Conservation (phyloP, 1,139 yeast species). For the Debaryomyces robertsiae region DNA sequence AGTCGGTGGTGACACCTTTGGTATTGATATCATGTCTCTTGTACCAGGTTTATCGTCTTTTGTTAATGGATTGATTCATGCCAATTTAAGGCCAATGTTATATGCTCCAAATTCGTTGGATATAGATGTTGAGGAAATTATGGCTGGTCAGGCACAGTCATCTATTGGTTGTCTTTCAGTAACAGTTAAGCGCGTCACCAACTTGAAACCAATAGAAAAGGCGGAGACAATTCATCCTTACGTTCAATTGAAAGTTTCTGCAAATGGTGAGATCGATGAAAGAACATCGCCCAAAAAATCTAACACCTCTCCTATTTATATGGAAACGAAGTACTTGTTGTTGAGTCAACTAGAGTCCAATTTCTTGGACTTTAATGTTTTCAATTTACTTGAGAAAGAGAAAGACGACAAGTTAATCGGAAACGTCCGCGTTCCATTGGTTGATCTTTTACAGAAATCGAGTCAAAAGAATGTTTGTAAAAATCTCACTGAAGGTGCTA, state of each 20-base stretch:
- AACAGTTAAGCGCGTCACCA: constrained; percentile 55
- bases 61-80: constrained; percentile 68
- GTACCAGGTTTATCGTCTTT: constrained; percentile 79
- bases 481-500: constrained; percentile 52
- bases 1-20: constrained; percentile 85
- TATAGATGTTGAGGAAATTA: constrained; percentile 68
- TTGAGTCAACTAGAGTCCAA: constrained; percentile 61
- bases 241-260: constrained; percentile 50
- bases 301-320: constrained; percentile 60
- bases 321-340: constrained; percentile 64
- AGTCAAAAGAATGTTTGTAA: constrained; percentile 33
- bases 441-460: constrained; percentile 59
- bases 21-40: constrained; percentile 79
- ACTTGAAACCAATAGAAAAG: constrained; percentile 44
- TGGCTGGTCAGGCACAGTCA: constrained; percentile 64
- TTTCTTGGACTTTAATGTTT: constrained; percentile 53
- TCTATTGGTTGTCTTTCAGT: constrained; percentile 70
- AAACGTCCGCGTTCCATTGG: constrained; percentile 55
- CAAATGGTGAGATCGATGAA: constrained; percentile 45
- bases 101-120: constrained; percentile 84
- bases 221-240: constrained; percentile 61
- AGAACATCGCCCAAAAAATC: constrained; percentile 60
- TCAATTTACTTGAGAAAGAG: constrained; percentile 52
- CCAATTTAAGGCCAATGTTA: constrained; percentile 72
- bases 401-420: constrained; percentile 62